A percentile compares a stretch with the other conserved stretches of the same genome.
These are phyloP conservation scores for Spathaspora sp. DNA, from an alignment of 1,139 yeast species.

Conservation along the genomic window DNA sequence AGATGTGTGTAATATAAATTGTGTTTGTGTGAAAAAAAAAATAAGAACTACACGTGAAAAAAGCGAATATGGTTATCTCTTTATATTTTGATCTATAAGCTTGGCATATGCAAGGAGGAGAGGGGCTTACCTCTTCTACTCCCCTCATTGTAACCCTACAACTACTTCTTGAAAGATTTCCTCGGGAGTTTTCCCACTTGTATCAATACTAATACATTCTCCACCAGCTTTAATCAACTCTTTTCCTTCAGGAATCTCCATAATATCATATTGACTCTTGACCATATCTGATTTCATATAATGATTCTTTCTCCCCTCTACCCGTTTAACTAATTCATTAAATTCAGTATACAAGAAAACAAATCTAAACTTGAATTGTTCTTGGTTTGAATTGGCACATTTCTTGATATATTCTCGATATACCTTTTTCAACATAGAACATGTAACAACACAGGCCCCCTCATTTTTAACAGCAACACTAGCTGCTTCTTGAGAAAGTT, in stretches of 20 bases:
- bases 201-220: constrained; percentile 34
- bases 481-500: constrained; percentile 45
- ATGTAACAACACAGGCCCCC: constrained; percentile 58
- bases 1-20: no score
- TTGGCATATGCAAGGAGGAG: background rate
- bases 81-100: no score
- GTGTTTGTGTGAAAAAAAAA: no score
- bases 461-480: constrained; percentile 29
- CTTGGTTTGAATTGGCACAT: constrained; percentile 21
- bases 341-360: constrained; percentile 66
- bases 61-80: no score
- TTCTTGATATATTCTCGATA: constrained; percentile 63
- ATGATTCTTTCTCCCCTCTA: constrained; percentile 64
- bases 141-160: constrained; percentile 1
- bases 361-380: constrained; percentile 49
- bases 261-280: constrained; percentile 67
- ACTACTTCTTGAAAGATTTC: constrained; percentile 22
- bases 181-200: constrained; percentile 40
- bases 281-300: constrained; percentile 88
- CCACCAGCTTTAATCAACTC: constrained; percentile 43
- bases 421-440: constrained; percentile 75
- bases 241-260: constrained; percentile 63
- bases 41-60: no score
- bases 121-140: background rate
- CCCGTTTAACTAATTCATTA: constrained; percentile 61